These are phyloP conservation scores for Solanum tarijense DNA, from an alignment of 257 asterid genomes.

Conservation along the genomic window DNA sequence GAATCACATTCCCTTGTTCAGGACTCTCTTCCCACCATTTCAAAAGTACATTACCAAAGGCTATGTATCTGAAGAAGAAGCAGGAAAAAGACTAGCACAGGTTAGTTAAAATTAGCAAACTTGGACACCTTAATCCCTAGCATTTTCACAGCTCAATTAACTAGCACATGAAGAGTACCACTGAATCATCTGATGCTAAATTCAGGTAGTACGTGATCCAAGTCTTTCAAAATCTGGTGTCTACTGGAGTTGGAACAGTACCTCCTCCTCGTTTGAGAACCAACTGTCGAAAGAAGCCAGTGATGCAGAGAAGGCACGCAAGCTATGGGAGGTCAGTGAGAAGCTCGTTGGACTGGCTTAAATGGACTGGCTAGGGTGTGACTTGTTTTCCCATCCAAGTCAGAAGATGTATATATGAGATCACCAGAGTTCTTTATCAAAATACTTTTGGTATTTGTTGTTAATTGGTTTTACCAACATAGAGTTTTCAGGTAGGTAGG, in stretches of 20 bases:
- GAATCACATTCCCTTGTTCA: slow-evolving; percentile 81
- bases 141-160: neutral
- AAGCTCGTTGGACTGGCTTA: slow-evolving; percentile 81
- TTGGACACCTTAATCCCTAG: neutral
- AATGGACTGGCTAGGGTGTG: neutral
- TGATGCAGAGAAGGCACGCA: slow-evolving; percentile 68
- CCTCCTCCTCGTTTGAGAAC: slow-evolving; percentile 78
- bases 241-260: slow-evolving; percentile 92
- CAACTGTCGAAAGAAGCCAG: slow-evolving; percentile 84
- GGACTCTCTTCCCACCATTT: slow-evolving; percentile 84
- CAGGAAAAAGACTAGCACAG: slow-evolving; percentile 94
- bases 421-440: neutral
- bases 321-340: slow-evolving; percentile 88
- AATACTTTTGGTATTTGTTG: neutral
- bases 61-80: slow-evolving; percentile 74
- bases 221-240: slow-evolving; percentile 86
- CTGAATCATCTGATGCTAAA: neutral
- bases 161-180: neutral
- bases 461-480: neutral
- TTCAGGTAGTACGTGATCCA: slow-evolving; percentile 76
- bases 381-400: neutral
- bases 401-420: neutral
- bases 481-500: neutral
- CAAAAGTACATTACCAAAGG: slow-evolving; percentile 92
- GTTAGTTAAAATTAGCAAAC: slow-evolving; percentile 17